phyloP scores from a whole-genome alignment of 1,284 basidiomycete species.

The Melanopsichium pennsylvanicum region DNA sequence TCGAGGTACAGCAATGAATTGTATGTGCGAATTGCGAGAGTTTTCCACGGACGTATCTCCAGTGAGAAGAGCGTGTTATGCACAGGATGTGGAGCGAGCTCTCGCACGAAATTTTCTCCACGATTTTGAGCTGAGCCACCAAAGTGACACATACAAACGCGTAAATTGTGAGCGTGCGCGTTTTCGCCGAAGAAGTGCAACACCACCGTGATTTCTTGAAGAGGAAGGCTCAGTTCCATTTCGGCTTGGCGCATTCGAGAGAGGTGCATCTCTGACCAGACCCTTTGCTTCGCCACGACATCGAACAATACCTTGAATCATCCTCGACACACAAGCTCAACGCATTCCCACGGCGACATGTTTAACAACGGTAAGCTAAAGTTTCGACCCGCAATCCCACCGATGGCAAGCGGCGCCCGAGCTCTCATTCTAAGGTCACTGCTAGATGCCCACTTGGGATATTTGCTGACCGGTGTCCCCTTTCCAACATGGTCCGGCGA shows the following conservation, averaged over 20 bases:
- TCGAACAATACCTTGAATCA: neutral
- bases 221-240: slow-evolving; percentile 26
- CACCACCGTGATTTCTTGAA: slow-evolving; percentile 19
- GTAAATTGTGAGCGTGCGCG: slow-evolving; percentile 25
- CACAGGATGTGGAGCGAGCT: slow-evolving; percentile 1
- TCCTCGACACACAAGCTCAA: neutral
- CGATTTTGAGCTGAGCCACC: neutral
- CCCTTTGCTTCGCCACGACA: slow-evolving; percentile 2
- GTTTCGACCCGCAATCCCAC: too few species aligned
- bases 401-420: too few species aligned
- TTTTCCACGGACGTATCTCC: too few species aligned
- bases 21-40: too few species aligned
- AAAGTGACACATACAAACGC: slow-evolving; percentile 36
- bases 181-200: slow-evolving; percentile 7
- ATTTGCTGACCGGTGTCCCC: too few species aligned
- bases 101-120: slow-evolving; percentile 21
- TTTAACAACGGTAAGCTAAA: slow-evolving; percentile 49
- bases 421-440: too few species aligned
- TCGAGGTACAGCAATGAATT: too few species aligned
- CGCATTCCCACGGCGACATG: slow-evolving; percentile 17
- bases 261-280: slow-evolving; percentile 1
- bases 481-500: neutral
- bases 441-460: too few species aligned
- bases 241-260: too few species aligned
- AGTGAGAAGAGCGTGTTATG: too few species aligned